Conservation (phyloP, 805 yeast species). For the Sungouiozyma ichnusensis region DNA sequence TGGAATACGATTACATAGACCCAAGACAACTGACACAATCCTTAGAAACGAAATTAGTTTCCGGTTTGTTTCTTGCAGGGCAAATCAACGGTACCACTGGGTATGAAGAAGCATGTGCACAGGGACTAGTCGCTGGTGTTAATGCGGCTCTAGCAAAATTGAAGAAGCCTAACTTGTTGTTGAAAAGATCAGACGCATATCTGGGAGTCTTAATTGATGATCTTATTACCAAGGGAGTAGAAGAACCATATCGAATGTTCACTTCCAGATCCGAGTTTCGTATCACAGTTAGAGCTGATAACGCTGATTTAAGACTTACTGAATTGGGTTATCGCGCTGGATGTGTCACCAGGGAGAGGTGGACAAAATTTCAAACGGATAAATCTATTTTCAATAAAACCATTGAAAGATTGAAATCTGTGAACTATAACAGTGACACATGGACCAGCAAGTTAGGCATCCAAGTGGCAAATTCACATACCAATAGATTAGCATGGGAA, state of each 20-base stretch:
- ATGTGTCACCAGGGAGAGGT: slow-evolving; percentile 52
- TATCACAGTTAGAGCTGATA: slow-evolving; percentile 82
- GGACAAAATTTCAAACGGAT: slow-evolving; percentile 38
- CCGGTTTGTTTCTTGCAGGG: slow-evolving; percentile 83
- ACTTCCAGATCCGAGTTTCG: slow-evolving; percentile 93
- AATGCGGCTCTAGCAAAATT: slow-evolving; percentile 66
- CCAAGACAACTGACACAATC: slow-evolving; percentile 77
- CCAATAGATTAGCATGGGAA: slow-evolving; percentile 57
- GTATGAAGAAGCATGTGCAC: slow-evolving; percentile 97
- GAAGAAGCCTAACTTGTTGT: slow-evolving; percentile 30
- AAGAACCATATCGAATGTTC: slow-evolving; percentile 96
- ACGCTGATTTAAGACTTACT: slow-evolving; percentile 83
- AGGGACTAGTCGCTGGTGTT: slow-evolving; percentile 90
- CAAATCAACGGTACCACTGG: slow-evolving; percentile 99
- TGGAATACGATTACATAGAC: slow-evolving; percentile 92
- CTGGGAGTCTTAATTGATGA: slow-evolving; percentile 92
- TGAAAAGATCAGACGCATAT: slow-evolving; percentile 76
- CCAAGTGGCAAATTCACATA: slow-evolving; percentile 44
- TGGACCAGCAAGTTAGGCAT: slow-evolving; percentile 50
- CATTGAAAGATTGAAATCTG: slow-evolving; percentile 35
- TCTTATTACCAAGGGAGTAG: slow-evolving; percentile 87
- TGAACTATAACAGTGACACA: slow-evolving; percentile 41
- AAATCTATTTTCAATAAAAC: slow-evolving; percentile 34
- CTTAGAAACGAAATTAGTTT: slow-evolving; percentile 68
- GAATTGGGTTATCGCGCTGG: slow-evolving; percentile 56